These are phyloP conservation scores for Colletotrichum simmondsii DNA, from an alignment of 2,329 filamentous ascomycete species.

Conservation along the genomic window DNA sequence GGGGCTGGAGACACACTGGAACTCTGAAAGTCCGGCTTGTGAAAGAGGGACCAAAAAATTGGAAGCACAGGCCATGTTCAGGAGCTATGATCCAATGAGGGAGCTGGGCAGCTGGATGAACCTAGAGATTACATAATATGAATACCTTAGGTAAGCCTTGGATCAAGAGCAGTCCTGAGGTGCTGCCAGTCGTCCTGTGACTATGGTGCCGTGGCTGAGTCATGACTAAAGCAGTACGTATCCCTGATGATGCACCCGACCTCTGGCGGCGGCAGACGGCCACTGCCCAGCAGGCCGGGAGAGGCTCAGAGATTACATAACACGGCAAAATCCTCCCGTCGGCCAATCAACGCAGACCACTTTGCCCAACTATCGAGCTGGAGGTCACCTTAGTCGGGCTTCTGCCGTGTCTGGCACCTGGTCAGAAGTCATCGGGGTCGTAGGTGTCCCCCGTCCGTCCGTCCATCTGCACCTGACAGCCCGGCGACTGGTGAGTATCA, in stretches of 20 bases:
- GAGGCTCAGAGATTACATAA: background rate
- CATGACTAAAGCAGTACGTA: slow-evolving; percentile 4
- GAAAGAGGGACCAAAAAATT: slow-evolving; percentile 9
- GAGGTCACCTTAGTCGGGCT: background rate
- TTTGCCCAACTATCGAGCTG: background rate
- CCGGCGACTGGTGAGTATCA: background rate
- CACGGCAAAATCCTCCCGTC: background rate
- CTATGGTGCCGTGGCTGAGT: background rate
- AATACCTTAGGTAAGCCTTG: background rate
- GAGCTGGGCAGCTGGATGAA: background rate
- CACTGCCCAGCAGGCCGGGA: background rate
- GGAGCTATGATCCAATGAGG: slow-evolving; percentile 11
- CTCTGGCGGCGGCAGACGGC: background rate
- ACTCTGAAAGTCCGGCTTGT: slow-evolving; percentile 16
- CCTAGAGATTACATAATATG: slow-evolving; percentile 17
- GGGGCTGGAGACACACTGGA: background rate
- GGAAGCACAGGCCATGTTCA: background rate
- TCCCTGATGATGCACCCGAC: background rate
- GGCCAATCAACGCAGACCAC: background rate
- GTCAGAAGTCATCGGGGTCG: slow-evolving; percentile 7
- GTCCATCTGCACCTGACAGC: slow-evolving; percentile 19
- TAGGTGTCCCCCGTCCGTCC: background rate
- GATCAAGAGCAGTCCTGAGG: too few species aligned
- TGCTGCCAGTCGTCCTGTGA: background rate
- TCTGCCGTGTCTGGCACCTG: background rate